phyloP scores from a whole-genome alignment of 257 asterid genomes.

The Solanum neorickii region DNA sequence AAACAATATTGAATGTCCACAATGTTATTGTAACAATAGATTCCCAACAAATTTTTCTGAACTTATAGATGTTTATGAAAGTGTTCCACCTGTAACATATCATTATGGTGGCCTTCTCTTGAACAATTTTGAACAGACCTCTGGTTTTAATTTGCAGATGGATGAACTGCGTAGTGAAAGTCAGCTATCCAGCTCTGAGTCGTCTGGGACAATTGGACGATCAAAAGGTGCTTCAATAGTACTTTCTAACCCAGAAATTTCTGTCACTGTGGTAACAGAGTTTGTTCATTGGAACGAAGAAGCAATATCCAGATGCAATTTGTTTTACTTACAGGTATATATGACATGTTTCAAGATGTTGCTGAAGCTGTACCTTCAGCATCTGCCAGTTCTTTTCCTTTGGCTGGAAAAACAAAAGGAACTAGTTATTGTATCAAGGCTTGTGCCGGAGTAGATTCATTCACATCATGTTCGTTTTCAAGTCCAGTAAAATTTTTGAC shows the following conservation, averaged over 20 bases:
- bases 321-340: slow-evolving; percentile 76
- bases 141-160: slow-evolving; percentile 44
- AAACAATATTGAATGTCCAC: background rate
- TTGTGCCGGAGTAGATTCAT: background rate
- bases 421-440: background rate
- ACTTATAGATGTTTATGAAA: background rate
- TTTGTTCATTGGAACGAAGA: slow-evolving; percentile 98
- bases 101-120: background rate
- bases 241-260: slow-evolving; percentile 76
- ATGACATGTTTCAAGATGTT: background rate
- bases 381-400: background rate
- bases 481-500: background rate
- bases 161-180: slow-evolving; percentile 74
- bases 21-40: background rate
- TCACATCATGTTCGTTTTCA: background rate
- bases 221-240: slow-evolving; percentile 85
- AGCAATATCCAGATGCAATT: slow-evolving; percentile 74
- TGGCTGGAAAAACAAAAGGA: background rate
- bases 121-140: background rate
- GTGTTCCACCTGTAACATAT: background rate
- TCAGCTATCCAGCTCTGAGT: slow-evolving; percentile 58
- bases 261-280: slow-evolving; percentile 93
- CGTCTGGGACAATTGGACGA: slow-evolving; percentile 88
- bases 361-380: background rate
- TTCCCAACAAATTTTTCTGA: background rate